Conservation (phyloP, 805 yeast genomes). For the Limtongia smithiae region DNA sequence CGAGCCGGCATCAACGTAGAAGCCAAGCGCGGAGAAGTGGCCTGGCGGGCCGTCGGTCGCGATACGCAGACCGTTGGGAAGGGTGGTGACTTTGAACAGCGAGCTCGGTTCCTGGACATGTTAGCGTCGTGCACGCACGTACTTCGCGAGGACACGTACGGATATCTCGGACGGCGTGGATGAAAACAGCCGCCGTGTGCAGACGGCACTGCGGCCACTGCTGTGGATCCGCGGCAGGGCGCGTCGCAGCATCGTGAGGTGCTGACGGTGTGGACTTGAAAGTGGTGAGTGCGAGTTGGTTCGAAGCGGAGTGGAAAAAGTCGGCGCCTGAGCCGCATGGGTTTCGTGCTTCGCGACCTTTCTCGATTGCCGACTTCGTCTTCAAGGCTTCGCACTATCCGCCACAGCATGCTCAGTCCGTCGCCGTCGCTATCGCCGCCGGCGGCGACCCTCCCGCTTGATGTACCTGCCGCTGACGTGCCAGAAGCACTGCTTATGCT, state of each 20-base stretch:
- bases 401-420: not conserved
- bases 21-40: slow-evolving; percentile 86
- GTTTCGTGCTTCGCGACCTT: not conserved
- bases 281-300: not conserved
- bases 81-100: slow-evolving; percentile 39
- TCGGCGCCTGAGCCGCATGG: not conserved
- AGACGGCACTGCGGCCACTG: too few species aligned
- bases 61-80: slow-evolving; percentile 74
- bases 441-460: not conserved
- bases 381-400: not conserved
- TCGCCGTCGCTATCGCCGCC: slow-evolving; percentile 15
- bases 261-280: not conserved
- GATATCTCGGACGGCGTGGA: too few species aligned
- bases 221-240: too few species aligned
- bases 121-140: too few species aligned
- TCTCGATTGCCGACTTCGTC: too few species aligned
- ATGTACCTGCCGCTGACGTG: too few species aligned
- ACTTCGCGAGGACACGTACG: too few species aligned
- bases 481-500: too few species aligned
- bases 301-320: not conserved
- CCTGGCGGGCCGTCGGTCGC: slow-evolving; percentile 85
- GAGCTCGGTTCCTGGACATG: not conserved
- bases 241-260: too few species aligned
- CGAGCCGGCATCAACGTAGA: slow-evolving; percentile 87
- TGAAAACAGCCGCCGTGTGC: too few species aligned